phyloP scores from a whole-genome alignment of 768 basidiomycete species.

The Suillus subaureus region DNA sequence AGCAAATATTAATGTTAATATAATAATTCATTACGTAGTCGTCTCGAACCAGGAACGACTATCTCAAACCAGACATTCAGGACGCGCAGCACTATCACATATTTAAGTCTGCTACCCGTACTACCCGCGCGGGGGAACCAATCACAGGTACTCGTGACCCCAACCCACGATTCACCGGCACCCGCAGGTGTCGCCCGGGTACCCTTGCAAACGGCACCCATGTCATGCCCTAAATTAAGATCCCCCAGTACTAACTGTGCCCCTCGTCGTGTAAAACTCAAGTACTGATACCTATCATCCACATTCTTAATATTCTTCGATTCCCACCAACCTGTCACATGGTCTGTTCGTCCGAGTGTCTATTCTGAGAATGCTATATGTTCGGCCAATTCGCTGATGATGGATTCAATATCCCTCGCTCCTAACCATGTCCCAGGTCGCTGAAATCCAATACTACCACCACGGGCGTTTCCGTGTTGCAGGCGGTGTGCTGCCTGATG shows the following conservation, averaged over 20 bases:
- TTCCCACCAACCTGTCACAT: conserved; percentile 9
- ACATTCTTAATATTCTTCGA: conserved; percentile 5
- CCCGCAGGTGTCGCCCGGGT: too few relatives aligned
- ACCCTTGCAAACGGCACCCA: too few relatives aligned
- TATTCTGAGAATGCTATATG: conserved; percentile 3
- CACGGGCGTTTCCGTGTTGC: conserved; percentile 56
- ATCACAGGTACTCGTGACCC: too few relatives aligned
- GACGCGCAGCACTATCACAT: too few relatives aligned
- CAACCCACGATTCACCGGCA: too few relatives aligned
- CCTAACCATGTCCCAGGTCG: conserved; percentile 22
- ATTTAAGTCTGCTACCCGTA: too few relatives aligned
- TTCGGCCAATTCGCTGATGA: not conserved
- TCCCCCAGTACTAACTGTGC: not conserved
- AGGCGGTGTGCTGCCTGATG: conserved; percentile 57
- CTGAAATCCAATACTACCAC: conserved; percentile 48
- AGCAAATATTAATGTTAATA: too few relatives aligned
- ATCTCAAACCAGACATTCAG: too few relatives aligned
- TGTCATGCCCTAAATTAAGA: too few relatives aligned
- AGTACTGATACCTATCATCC: not conserved
- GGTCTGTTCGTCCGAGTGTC: not conserved
- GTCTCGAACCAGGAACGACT: too few relatives aligned
- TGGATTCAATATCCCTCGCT: not conserved
- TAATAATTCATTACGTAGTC: too few relatives aligned
- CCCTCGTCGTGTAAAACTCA: not conserved
- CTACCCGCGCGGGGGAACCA: too few relatives aligned